Evolutionary conservation across 768 basidiomycete genomes (phyloP).

Genomic region (Mycena filopes): DNA sequence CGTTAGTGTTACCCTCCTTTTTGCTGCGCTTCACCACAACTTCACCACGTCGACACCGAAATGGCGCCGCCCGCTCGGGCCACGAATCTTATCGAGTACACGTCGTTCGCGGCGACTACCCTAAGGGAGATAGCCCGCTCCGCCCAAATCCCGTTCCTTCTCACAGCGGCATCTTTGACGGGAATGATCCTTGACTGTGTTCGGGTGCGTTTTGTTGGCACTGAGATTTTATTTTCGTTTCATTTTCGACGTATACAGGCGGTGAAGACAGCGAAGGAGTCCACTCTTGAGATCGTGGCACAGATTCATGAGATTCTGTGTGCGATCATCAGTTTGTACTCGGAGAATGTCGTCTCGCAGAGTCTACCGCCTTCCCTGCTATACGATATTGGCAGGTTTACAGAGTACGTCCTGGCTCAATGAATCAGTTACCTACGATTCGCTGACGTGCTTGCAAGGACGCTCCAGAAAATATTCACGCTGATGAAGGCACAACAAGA

Average conservation of each 20-base stretch:
- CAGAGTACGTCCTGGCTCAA: not conserved
- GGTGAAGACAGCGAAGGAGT: not conserved
- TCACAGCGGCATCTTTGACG: not conserved
- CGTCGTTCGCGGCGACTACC: not conserved
- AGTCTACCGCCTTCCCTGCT: not conserved
- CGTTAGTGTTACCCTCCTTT: too few species aligned
- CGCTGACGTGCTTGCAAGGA: not conserved
- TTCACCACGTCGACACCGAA: too few species aligned
- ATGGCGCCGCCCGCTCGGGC: not conserved
- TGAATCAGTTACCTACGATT: not conserved
- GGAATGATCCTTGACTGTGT: not conserved
- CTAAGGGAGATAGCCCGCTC: not conserved
- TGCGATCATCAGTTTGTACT: not conserved
- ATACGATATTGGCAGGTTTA: not conserved
- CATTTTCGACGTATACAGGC: not conserved
- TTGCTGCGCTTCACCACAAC: too few species aligned
- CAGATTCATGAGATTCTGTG: slow-evolving; percentile 4
- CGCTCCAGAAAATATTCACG: not conserved
- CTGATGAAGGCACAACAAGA: not conserved
- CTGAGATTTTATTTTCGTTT: too few species aligned
- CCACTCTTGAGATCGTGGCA: not conserved
- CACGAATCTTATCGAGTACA: not conserved
- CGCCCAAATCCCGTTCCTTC: not conserved
- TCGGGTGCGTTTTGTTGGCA: not conserved
- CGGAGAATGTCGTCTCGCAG: not conserved